A percentile compares a stretch with the other conserved stretches of the same genome.
These are phyloP conservation scores for Orychophragmus violaceus DNA, from an alignment of 345 rosid genomes.

Conservation along the genomic window DNA sequence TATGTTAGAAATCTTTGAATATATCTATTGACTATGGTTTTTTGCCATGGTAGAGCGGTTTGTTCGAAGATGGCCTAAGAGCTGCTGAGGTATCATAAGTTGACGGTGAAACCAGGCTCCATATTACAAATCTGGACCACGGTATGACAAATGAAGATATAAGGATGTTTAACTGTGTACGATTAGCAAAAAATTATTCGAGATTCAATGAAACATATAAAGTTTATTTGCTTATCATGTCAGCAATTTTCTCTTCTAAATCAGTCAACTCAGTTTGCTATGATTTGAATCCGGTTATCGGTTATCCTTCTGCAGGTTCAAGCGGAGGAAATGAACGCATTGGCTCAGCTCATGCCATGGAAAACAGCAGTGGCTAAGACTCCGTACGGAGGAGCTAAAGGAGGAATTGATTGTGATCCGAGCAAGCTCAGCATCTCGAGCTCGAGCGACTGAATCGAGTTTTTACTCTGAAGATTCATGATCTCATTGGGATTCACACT, in stretches of 20 bases:
- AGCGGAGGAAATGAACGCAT: slow-evolving; percentile 54
- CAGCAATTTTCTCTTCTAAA: too few relatives aligned
- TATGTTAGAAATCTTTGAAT: background rate
- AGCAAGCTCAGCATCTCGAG: slow-evolving; percentile 41
- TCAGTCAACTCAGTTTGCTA: background rate
- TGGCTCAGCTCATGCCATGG: slow-evolving; percentile 70
- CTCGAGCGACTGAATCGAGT: slow-evolving; percentile 52
- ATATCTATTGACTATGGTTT: too few relatives aligned
- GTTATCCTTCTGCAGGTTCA: slow-evolving; percentile 38
- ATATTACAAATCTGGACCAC: too few relatives aligned
- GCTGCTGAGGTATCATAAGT: too few relatives aligned
- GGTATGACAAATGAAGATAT: too few relatives aligned
- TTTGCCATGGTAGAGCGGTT: too few relatives aligned
- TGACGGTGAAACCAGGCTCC: too few relatives aligned
- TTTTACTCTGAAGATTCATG: slow-evolving; percentile 61
- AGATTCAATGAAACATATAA: too few relatives aligned
- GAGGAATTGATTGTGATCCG: slow-evolving; percentile 53
- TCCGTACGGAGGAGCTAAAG: slow-evolving; percentile 67
- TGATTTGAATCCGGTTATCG: background rate
- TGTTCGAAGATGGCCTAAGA: too few relatives aligned
- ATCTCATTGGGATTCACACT: slow-evolving; percentile 34
- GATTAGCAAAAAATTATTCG: too few relatives aligned
- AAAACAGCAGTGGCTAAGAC: slow-evolving; percentile 54
- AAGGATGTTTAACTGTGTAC: too few relatives aligned
- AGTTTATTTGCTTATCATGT: too few relatives aligned